Percentiles rank a stretch among this genome's conserved stretches.
phyloP scores from a whole-genome alignment of 768 basidiomycete genomes.

The Clitopilus hobsonii region DNA sequence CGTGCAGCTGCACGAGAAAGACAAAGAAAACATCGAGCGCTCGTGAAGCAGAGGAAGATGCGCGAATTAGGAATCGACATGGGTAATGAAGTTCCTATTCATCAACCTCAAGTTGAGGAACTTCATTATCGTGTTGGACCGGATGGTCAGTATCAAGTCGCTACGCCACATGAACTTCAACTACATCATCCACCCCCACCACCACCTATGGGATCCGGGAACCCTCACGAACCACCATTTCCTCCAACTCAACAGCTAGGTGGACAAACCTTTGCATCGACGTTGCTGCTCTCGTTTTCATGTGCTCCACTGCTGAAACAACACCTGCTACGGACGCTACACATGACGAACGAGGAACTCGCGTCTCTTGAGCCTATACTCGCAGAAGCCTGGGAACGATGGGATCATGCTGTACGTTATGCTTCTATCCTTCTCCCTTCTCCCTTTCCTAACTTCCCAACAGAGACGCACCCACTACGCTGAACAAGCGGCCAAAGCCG shows the following conservation, averaged over 20 bases:
- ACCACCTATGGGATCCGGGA: slow-evolving; percentile 21
- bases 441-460: slow-evolving; percentile 1
- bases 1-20: slow-evolving; percentile 75
- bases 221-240: slow-evolving; percentile 54
- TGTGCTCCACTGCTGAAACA: slow-evolving; percentile 71
- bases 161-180: slow-evolving; percentile 37
- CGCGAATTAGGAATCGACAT: slow-evolving; percentile 80
- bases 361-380: slow-evolving; percentile 75
- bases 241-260: slow-evolving; percentile 52
- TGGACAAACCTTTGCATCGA: slow-evolving; percentile 79
- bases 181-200: slow-evolving; percentile 16
- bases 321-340: slow-evolving; percentile 65
- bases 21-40: slow-evolving; percentile 75
- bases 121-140: slow-evolving; percentile 56
- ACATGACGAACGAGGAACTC: slow-evolving; percentile 77
- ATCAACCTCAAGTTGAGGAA: slow-evolving; percentile 56
- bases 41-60: slow-evolving; percentile 78
- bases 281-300: slow-evolving; percentile 70
- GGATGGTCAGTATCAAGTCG: slow-evolving; percentile 40
- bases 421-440: slow-evolving; percentile 5
- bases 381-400: slow-evolving; percentile 82
- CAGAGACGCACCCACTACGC: slow-evolving; percentile 40
- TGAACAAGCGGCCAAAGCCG: slow-evolving; percentile 31
- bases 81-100: slow-evolving; percentile 54
- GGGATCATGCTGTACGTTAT: slow-evolving; percentile 66